These are phyloP conservation scores for Peronospora destructor DNA, from an alignment of 352 stramenopile species.

Conservation along the genomic window DNA sequence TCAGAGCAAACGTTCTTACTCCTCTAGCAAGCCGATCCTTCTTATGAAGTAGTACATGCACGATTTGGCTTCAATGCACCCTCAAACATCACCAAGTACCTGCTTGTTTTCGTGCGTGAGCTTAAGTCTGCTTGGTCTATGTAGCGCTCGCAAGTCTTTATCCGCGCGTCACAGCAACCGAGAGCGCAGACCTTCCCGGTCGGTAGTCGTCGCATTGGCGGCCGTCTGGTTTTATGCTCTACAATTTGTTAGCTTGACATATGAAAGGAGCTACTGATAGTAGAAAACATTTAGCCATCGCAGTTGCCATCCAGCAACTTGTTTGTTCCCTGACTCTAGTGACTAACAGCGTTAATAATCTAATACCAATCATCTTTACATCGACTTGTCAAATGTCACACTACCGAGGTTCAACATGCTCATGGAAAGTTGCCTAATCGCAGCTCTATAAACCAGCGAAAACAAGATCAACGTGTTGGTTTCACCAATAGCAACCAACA, in stretches of 20 bases:
- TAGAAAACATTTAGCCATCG: too few species aligned
- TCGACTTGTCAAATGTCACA: not conserved
- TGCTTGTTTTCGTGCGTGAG: too few species aligned
- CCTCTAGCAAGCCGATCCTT: constrained; percentile 66
- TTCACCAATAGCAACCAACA: constrained; percentile 15
- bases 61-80: too few species aligned
- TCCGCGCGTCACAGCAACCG: constrained; percentile 75
- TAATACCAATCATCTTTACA: not conserved
- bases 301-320: not conserved
- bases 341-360: not conserved
- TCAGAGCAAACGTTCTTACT: constrained; percentile 22
- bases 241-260: too few species aligned
- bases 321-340: not conserved
- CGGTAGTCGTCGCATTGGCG: constrained; percentile 19
- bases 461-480: constrained; percentile 27
- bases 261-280: too few species aligned
- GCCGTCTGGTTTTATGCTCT: constrained; percentile 5
- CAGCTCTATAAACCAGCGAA: constrained; percentile 1
- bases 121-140: too few species aligned
- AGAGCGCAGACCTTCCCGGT: constrained; percentile 81
- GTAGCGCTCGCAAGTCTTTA: constrained; percentile 86
- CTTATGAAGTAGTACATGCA: constrained; percentile 60
- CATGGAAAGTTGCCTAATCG: constrained; percentile 6
- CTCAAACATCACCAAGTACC: too few species aligned
- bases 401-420: not conserved